Evolutionary conservation across 441 rosid species (phyloP).

Genomic region (Gossypium aridum): DNA sequence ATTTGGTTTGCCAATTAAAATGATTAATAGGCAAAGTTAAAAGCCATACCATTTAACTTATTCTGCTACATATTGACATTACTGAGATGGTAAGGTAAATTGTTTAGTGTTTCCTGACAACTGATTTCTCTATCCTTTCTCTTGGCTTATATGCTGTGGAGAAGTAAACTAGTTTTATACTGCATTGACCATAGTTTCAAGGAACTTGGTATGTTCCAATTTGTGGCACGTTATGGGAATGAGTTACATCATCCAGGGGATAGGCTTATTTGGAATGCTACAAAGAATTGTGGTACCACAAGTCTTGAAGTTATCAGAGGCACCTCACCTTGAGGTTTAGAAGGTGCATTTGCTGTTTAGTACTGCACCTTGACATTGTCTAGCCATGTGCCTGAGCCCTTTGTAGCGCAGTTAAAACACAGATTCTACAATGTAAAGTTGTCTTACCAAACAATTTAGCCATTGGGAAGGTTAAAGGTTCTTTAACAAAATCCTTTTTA

Average conservation of each 20-base stretch:
- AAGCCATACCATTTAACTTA: neutral
- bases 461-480: neutral
- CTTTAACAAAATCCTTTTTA: neutral
- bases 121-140: neutral
- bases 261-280: neutral
- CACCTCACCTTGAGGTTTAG: neutral
- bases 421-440: neutral
- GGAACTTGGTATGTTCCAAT: neutral
- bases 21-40: neutral
- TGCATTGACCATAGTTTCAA: neutral
- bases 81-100: neutral
- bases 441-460: neutral
- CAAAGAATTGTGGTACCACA: neutral
- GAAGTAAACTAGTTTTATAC: neutral
- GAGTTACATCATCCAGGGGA: neutral
- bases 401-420: neutral
- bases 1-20: neutral
- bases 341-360: neutral
- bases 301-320: neutral
- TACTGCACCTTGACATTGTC: neutral
- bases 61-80: neutral
- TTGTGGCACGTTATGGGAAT: neutral
- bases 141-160: neutral
- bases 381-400: neutral
- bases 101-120: neutral